These are phyloP conservation scores for Trichopus zeylanicus DNA, from an alignment of 116 monocot species.

Conservation along the genomic window DNA sequence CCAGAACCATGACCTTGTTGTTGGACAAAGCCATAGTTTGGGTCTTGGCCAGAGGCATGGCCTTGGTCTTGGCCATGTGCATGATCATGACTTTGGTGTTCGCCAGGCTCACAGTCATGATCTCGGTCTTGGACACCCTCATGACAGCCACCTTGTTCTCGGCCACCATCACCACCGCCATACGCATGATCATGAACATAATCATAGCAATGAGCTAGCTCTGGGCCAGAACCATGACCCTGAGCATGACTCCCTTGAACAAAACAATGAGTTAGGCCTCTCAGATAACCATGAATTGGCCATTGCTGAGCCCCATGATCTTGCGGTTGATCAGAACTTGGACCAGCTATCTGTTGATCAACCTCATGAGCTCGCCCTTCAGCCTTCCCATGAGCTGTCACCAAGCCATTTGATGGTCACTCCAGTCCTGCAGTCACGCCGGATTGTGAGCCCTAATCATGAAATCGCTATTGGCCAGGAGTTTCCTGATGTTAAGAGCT, in stretches of 20 bases:
- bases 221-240: constrained; percentile 33
- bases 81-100: constrained; percentile 27
- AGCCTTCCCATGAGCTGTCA: constrained; percentile 46
- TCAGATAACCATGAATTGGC: constrained; percentile 63
- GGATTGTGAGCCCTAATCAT: constrained; percentile 27
- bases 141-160: constrained; percentile 33
- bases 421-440: constrained; percentile 51
- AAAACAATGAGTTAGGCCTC: constrained; percentile 43
- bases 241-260: constrained; percentile 26
- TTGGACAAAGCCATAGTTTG: constrained; percentile 34
- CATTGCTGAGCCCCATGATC: constrained; percentile 53
- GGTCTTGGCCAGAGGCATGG: constrained; percentile 32
- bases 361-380: constrained; percentile 65
- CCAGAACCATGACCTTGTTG: constrained; percentile 30
- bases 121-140: constrained; percentile 33
- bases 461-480: constrained; percentile 80
- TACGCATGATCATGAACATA: constrained; percentile 19
- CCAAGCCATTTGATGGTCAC: constrained; percentile 29
- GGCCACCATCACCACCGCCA: constrained; percentile 46
- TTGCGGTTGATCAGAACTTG: constrained; percentile 28
- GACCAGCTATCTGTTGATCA: constrained; percentile 55
- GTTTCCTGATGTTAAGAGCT: constrained; percentile 88
- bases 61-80: constrained; percentile 23
- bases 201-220: constrained; percentile 28
- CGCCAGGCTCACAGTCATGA: constrained; percentile 39